Percentiles rank a stretch among this genome's conserved stretches.
Conservation (phyloP, 108 stramenopile species). For the Discostella stelligeroides region DNA sequence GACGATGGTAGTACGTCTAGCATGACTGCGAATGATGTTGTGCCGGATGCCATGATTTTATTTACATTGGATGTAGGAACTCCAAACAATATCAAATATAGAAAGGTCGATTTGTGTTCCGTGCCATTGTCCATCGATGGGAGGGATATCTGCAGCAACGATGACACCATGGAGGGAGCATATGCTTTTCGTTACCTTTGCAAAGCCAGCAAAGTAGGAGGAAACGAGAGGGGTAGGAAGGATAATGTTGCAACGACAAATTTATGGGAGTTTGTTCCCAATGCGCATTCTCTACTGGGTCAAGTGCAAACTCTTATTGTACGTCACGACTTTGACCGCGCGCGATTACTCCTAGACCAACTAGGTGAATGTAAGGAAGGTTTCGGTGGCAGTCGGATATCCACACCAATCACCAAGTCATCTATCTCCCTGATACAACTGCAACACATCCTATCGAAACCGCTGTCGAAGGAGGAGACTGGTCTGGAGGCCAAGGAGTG, state of each 20-base stretch:
- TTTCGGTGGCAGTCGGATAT: neutral
- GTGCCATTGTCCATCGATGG: neutral
- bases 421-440: constrained; percentile 59
- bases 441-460: constrained; percentile 43
- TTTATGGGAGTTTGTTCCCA: neutral
- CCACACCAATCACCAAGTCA: constrained; percentile 52
- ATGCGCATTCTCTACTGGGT: constrained; percentile 6
- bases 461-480: constrained; percentile 30
- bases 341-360: too few relatives aligned
- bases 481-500: constrained; percentile 34
- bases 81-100: neutral
- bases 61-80: constrained; percentile 3
- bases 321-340: too few relatives aligned
- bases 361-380: neutral
- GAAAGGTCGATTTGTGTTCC: neutral
- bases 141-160: neutral
- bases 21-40: too few relatives aligned
- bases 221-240: too few relatives aligned
- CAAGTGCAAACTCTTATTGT: too few relatives aligned
- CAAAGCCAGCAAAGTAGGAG: too few relatives aligned
- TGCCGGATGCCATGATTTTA: too few relatives aligned
- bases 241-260: too few relatives aligned
- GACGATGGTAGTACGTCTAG: neutral
- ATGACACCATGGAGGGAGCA: too few relatives aligned
- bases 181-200: too few relatives aligned